Conservation (phyloP, 2,329 filamentous ascomycete genomes). For the Talaromyces piceae region DNA sequence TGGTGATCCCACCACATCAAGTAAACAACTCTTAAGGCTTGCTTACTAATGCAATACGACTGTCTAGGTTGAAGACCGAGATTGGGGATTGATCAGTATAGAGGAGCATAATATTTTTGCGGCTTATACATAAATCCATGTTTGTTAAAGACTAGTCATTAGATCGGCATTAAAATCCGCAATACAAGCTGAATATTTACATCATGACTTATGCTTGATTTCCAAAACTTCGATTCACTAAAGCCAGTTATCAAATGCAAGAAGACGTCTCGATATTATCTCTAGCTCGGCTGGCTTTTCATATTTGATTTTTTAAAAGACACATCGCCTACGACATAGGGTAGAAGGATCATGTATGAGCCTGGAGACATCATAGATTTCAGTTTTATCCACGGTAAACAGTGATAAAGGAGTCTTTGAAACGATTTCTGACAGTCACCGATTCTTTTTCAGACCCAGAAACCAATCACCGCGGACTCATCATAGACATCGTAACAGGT, state of each 20-base stretch:
- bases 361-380: constrained; percentile 8
- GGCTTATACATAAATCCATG: constrained; percentile 2
- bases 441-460: not conserved
- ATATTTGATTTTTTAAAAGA: too few species aligned
- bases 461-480: constrained; percentile 5
- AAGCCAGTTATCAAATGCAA: too few species aligned
- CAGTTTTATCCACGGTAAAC: constrained; percentile 5
- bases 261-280: too few species aligned
- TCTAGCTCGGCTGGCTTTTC: too few species aligned
- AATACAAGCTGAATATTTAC: not conserved
- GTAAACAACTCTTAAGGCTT: not conserved
- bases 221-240: not conserved
- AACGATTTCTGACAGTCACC: not conserved
- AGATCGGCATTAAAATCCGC: not conserved
- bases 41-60: not conserved
- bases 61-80: constrained; percentile 8
- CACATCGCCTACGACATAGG: too few species aligned
- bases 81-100: constrained; percentile 7
- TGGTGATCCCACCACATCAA: not conserved
- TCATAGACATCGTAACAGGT: constrained; percentile 5
- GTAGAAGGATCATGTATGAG: constrained; percentile 4
- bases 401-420: not conserved
- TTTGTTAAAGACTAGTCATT: too few species aligned
- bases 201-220: not conserved
- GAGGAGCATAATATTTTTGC: constrained; percentile 8